Evolutionary conservation across 225 moss, liverwort and hornwort genomes (phyloP), one percentile per base, ranked within the genome.

Genomic region (Takakia lepidozioides): DNA sequence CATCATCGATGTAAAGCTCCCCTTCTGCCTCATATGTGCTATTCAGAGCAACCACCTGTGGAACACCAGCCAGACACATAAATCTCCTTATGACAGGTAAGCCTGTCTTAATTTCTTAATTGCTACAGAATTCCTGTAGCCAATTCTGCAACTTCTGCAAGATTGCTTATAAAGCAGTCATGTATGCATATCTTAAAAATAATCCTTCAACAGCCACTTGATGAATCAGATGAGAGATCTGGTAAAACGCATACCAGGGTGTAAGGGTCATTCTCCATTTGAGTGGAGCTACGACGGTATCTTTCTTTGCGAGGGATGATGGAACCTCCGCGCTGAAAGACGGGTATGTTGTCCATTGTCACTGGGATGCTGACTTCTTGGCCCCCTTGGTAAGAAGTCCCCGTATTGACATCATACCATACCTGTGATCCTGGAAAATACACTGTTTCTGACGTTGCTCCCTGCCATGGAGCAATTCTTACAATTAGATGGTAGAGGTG

Each of bases 181-280:
- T n/a, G n/a, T n/a, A n/a, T n/a, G n/a, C n/a, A n/a, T n/a, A n/a
- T n/a, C n/a, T n/a, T n/a, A n/a, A n/a, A n/a, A n/a, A n/a, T n/a
- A n/a, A n/a, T n/a, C n/a, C n/a, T n/a, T n/a, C n/a, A n/a, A n/a
- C n/a, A n/a, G n/a, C n/a, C n/a, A n/a, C n/a, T n/a, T n/a, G n/a
- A n/a, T n/a, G n/a, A n/a, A n/a, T n/a, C n/a, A n/a, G n/a, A n/a
- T n/a, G n/a, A n/a, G n/a, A n/a, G n/a, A n/a, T n/a, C n/a, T 16
- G 2, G 8, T 2, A 9, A 3, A 8, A 36, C 10, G 27, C 50
- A 16, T 85, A 98, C 98, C 84, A 98, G 55, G 55, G 98, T 91
- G 65, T 91, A 91, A 46, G 98, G 98, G 61, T 98, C 98, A 35
- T 76, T 85, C 73, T 83, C 75, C 91, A 91, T 98, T 71, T 98